Conservation (phyloP, 2,329 filamentous ascomycete genomes). For the Diaporthe citrichinensis region DNA sequence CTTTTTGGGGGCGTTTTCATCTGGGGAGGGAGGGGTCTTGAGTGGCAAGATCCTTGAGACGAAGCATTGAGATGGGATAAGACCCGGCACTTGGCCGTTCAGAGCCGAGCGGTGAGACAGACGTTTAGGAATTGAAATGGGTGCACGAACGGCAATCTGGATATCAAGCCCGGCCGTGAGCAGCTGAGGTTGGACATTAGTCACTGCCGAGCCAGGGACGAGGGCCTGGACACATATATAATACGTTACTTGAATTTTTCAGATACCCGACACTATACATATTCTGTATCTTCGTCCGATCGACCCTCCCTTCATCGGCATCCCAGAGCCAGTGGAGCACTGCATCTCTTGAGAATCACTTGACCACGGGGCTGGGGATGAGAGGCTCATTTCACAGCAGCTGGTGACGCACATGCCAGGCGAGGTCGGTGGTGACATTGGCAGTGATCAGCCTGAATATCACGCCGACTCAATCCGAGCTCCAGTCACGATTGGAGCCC, state of each 20-base stretch:
- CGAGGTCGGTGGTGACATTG: constrained; percentile 2
- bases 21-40: constrained; percentile 11
- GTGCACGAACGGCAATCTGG: constrained; percentile 14
- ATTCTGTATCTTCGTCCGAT: constrained; percentile 8
- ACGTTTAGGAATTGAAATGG: constrained; percentile 3
- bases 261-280: constrained; percentile 40
- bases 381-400: neutral
- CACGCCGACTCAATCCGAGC: constrained; percentile 10
- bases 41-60: constrained; percentile 9
- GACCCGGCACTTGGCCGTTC: constrained; percentile 19
- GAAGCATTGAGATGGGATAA: constrained; percentile 18
- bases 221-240: constrained; percentile 40
- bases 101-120: neutral
- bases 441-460: constrained; percentile 25
- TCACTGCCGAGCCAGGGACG: constrained; percentile 30
- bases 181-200: constrained; percentile 28
- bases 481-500: constrained; percentile 10
- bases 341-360: constrained; percentile 1
- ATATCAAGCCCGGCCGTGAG: constrained; percentile 27
- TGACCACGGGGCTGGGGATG: neutral
- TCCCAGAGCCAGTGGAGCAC: neutral
- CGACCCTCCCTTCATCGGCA: neutral
- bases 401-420: neutral
- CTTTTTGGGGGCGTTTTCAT: constrained; percentile 33
- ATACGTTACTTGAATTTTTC: constrained; percentile 38